Conservation (phyloP, 140 eudicot genomes). For the Oenanthe javanica region DNA sequence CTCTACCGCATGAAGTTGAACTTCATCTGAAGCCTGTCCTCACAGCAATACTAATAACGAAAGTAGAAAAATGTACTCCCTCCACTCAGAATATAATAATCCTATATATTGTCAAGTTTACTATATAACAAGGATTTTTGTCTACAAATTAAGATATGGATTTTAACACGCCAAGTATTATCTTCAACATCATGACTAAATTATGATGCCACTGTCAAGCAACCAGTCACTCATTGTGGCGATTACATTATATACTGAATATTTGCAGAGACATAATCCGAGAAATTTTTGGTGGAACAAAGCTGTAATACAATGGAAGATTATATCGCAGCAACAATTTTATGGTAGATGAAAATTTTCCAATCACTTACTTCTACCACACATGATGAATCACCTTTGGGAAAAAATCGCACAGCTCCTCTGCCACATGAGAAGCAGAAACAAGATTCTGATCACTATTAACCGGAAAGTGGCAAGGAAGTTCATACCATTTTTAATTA, state of each 20-base stretch:
- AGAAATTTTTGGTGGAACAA: background rate
- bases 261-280: background rate
- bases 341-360: slow-evolving; percentile 3
- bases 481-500: background rate
- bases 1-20: background rate
- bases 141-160: background rate
- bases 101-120: background rate
- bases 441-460: slow-evolving; percentile 13
- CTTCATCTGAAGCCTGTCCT: background rate
- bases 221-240: background rate
- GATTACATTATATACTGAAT: background rate
- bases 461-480: slow-evolving; percentile 3
- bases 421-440: slow-evolving; percentile 34
- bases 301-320: background rate
- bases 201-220: background rate
- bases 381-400: slow-evolving; percentile 79
- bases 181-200: background rate
- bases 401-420: slow-evolving; percentile 95
- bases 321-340: slow-evolving; percentile 1
- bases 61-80: background rate
- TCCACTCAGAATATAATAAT: background rate
- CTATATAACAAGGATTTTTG: background rate
- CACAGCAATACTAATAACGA: background rate
- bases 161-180: background rate
- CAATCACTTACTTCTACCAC: slow-evolving; percentile 64